Evolutionary conservation across 1,284 basidiomycete genomes (phyloP), one percentile per base, ranked within the genome.

Genomic region (Polyporus tsugae): DNA sequence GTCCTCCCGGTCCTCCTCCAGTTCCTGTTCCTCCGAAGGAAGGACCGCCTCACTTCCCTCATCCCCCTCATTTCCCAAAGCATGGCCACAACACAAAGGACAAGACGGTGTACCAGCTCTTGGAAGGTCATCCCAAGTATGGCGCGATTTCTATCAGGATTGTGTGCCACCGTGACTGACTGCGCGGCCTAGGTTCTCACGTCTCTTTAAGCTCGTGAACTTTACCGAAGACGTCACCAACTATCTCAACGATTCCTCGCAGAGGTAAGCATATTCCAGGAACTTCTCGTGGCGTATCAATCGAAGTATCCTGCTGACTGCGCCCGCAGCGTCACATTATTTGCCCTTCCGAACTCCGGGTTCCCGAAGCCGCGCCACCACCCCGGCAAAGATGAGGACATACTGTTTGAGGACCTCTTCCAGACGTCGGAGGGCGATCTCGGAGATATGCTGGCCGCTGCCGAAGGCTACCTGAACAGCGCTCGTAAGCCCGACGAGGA

Each of bases 301-400:
- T 49, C 2, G 10, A 46, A 22, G 52, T 64, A 63, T 29, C 38
- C 22, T n/a, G 44, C 15, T 41, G 22, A 49, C 17, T 17, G 33
- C 35, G 6, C 42, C 61, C 25, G 15, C 62, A 89, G 87, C 38
- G 69, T 88, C 44, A 88, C 87, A 0, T 86, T 88, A 76, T 89
- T 89, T 69, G 87, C 87, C 1, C 78, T 83, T 22, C 84, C 86
- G 2, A 78, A 89, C 72, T 80, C 74, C 41, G 84, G 81, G 9
- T 74, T 87, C 17, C 68, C 70, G 11, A 60, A 69, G 39, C 69
- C 64, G 19, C 60, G n/a, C 39, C 58, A 38, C 38, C 59, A n/a
- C 25, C 62, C 33, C 11, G 60, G 25, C 52, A 29, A 44, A 13
- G 35, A 52, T 36, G 61, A 61, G 25, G 66, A 65, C 9, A 2